Evolutionary conservation across 176 grass and related monocot species (phyloP).

Genomic region (Lolium rigidum): DNA sequence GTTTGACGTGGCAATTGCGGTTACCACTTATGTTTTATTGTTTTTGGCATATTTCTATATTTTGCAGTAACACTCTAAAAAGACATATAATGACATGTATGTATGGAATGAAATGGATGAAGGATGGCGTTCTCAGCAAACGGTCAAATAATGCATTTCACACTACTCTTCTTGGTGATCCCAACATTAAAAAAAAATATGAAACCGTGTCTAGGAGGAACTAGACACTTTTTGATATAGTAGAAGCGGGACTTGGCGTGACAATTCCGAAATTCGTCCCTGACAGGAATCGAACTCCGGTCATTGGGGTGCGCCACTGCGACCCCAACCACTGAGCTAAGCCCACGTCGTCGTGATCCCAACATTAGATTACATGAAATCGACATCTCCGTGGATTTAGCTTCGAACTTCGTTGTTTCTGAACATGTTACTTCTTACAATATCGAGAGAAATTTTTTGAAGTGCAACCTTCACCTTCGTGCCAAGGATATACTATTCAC

Average conservation of each 20-base stretch:
- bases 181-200: too few species aligned
- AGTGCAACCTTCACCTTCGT: constrained; percentile 59
- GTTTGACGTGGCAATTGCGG: too few species aligned
- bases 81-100: constrained; percentile 58
- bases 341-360: too few species aligned
- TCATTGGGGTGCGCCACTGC: too few species aligned
- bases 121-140: constrained; percentile 85
- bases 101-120: constrained; percentile 82
- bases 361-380: constrained; percentile 78
- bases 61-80: constrained; percentile 70
- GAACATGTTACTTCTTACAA: too few species aligned
- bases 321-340: too few species aligned
- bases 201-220: too few species aligned
- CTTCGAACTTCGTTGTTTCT: constrained; percentile 38
- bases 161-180: constrained; percentile 78
- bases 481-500: constrained; percentile 48
- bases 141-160: constrained; percentile 77
- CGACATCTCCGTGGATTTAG: constrained; percentile 66
- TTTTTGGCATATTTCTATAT: neutral
- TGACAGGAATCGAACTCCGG: too few species aligned
- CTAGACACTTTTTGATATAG: too few species aligned
- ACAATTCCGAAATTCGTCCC: too few species aligned
- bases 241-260: too few species aligned
- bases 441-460: constrained; percentile 49
- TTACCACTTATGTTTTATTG: too few species aligned